Evolutionary conservation across 2,329 filamentous ascomycete species (phyloP), one percentile per base, ranked within the genome.

Genomic region (Penicillium sclerotigenum): DNA sequence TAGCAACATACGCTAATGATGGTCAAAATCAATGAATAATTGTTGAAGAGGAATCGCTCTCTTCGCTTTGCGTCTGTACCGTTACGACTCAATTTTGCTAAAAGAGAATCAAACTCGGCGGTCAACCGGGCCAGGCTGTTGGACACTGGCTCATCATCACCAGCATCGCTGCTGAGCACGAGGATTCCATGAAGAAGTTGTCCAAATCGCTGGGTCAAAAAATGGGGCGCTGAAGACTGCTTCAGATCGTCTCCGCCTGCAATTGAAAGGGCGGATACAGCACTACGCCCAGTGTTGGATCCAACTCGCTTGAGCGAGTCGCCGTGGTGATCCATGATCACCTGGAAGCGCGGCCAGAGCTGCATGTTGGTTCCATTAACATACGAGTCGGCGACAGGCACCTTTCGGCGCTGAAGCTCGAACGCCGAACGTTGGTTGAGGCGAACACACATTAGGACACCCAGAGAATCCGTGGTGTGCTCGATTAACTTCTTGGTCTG

Each of bases 291-390:
- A 3, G 81, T 77, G 20, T 71, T 72, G 2, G 73, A 72, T 2
- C 81, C 79, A 43, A 80, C 75, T 57, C 80, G 82, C 49, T 88
- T 88, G 34, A 99, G 82, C 0, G 90, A 95, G 52, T 96, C 91
- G 75, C 89, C 91, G 71, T 99, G 94, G 53, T 87, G 83, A 71
- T 96, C 92, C 86, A 99, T 96, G 65, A 96, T 87, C 54, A 90
- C 84, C 74, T 99, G 95, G 67, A 99, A 89, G 26, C 93, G 87
- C 8, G 94, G 94, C 94, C 94, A 99, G 6, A 99, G 83, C 3
- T 94, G 84, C 91, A 99, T 99, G 68, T 89, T 92, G 5, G 91
- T 96, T 43, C 86, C 92, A 71, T 99, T 99, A 70, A 97, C 87
- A 71, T 99, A 99, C 37, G 85, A 83, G 69, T 99, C 94, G 2